These are phyloP conservation scores for Chlorophyllum brunneum DNA, from an alignment of 768 basidiomycete species.

Conservation along the genomic window DNA sequence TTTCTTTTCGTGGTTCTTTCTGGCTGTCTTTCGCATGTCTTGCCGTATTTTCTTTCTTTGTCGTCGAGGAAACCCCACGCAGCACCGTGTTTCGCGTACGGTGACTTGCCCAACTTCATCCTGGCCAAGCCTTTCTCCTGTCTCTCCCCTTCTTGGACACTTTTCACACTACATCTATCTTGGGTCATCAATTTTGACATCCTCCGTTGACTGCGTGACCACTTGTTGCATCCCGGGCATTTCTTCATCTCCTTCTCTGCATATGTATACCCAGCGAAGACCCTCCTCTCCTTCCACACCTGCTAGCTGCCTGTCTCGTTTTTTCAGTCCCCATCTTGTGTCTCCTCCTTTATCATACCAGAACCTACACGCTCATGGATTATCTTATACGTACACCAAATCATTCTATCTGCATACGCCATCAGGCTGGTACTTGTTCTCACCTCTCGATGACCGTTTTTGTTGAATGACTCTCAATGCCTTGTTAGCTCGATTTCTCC, in stretches of 20 bases:
- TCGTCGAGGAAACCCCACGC: not conserved
- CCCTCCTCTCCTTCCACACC: not conserved
- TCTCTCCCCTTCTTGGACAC: not conserved
- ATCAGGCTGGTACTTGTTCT: no score
- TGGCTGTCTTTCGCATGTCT: not conserved
- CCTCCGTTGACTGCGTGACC: constrained; percentile 1
- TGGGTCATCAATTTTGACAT: not conserved
- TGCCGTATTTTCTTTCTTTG: not conserved
- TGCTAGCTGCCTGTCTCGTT: not conserved
- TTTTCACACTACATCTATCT: not conserved
- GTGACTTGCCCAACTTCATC: constrained; percentile 10
- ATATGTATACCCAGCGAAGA: constrained; percentile 7
- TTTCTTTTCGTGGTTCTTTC: not conserved
- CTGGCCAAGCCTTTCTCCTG: not conserved
- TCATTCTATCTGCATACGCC: constrained; percentile 10
- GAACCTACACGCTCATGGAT: constrained; percentile 6
- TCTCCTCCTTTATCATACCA: constrained; percentile 1
- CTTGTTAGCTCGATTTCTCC: not conserved
- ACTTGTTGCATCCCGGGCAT: not conserved
- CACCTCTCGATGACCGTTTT: not conserved
- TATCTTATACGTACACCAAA: constrained; percentile 12
- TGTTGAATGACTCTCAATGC: not conserved
- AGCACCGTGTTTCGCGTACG: not conserved
- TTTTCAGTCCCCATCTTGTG: not conserved
- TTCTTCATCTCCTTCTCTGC: not conserved